phyloP scores from a whole-genome alignment of 2,329 filamentous ascomycete genomes.

The Thyridium curvatum region DNA sequence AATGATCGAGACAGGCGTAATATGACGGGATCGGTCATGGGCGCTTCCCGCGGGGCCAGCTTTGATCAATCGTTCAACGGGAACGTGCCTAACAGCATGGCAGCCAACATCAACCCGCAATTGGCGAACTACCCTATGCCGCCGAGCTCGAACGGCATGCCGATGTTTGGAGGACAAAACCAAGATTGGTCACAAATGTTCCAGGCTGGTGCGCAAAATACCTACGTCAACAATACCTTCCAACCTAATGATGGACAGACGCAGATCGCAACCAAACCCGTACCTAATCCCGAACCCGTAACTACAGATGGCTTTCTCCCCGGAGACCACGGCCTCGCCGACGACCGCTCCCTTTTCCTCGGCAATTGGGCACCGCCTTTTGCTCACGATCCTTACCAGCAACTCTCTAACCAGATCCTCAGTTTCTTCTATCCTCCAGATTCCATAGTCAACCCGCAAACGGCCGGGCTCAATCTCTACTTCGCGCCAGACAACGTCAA shows the following conservation, averaged over 20 bases:
- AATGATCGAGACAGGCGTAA: slow-evolving; percentile 50
- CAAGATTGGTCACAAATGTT: slow-evolving; percentile 77
- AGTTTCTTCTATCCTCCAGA: slow-evolving; percentile 52
- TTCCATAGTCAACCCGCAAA: slow-evolving; percentile 46
- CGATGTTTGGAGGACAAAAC: slow-evolving; percentile 55
- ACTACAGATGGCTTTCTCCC: slow-evolving; percentile 37
- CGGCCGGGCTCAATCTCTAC: slow-evolving; percentile 49
- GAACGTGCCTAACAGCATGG: slow-evolving; percentile 56
- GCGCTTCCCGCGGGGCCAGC: slow-evolving; percentile 31
- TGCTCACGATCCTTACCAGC: slow-evolving; percentile 43
- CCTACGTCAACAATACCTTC: slow-evolving; percentile 57
- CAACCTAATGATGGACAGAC: slow-evolving; percentile 61
- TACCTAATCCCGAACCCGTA: slow-evolving; percentile 50
- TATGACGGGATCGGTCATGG: slow-evolving; percentile 48
- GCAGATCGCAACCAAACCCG: slow-evolving; percentile 64
- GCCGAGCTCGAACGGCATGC: slow-evolving; percentile 56
- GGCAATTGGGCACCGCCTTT: slow-evolving; percentile 41
- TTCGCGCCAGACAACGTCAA: slow-evolving; percentile 63
- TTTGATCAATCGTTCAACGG: slow-evolving; percentile 51
- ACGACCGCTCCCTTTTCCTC: slow-evolving; percentile 38
- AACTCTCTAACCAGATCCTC: slow-evolving; percentile 49
- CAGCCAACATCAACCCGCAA: slow-evolving; percentile 54
- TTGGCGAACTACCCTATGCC: slow-evolving; percentile 60
- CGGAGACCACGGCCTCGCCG: slow-evolving; percentile 23
- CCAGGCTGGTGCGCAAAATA: slow-evolving; percentile 63